A percentile compares a stretch with the other conserved stretches of the same genome.
phyloP scores from a whole-genome alignment of 2,329 filamentous ascomycete genomes.

The Curvularia sp. region DNA sequence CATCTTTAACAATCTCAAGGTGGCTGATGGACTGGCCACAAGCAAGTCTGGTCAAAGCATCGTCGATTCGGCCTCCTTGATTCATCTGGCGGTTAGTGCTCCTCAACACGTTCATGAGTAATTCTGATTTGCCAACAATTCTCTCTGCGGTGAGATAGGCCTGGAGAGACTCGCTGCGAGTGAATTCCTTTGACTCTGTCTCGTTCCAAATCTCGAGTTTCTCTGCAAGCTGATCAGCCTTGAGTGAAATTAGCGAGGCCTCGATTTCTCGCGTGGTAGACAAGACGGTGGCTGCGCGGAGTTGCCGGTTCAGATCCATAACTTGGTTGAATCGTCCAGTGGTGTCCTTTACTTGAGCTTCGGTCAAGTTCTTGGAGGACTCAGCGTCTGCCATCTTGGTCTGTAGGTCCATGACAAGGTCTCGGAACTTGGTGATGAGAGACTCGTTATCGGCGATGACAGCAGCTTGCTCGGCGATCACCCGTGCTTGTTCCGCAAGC shows the following conservation, averaged over 20 bases:
- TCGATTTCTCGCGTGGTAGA: slow-evolving; percentile 95
- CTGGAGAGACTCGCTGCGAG: slow-evolving; percentile 83
- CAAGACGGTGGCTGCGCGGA: slow-evolving; percentile 88
- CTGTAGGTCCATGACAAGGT: slow-evolving; percentile 85
- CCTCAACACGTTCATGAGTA: slow-evolving; percentile 23
- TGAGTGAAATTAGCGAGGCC: slow-evolving; percentile 82
- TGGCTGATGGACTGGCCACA: slow-evolving; percentile 81
- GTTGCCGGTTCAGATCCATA: slow-evolving; percentile 94
- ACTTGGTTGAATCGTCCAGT: slow-evolving; percentile 88
- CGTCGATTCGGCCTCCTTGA: slow-evolving; percentile 73
- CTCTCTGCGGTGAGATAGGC: slow-evolving; percentile 87
- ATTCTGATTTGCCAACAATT: slow-evolving; percentile 79
- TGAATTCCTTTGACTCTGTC: slow-evolving; percentile 65
- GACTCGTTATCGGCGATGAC: slow-evolving; percentile 87
- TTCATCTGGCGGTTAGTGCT: slow-evolving; percentile 65
- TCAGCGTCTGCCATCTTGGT: slow-evolving; percentile 89
- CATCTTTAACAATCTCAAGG: slow-evolving; percentile 80
- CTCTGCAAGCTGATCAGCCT: slow-evolving; percentile 86
- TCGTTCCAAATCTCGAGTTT: slow-evolving; percentile 73
- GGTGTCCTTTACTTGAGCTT: slow-evolving; percentile 89
- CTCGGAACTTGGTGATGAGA: slow-evolving; percentile 84
- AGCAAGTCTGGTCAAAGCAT: slow-evolving; percentile 70
- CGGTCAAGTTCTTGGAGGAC: slow-evolving; percentile 88
- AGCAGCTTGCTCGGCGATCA: slow-evolving; percentile 77
- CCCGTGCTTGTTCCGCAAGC: slow-evolving; percentile 80